Conservation (phyloP, 2,329 filamentous ascomycete genomes). For the Diaporthe sp. region DNA sequence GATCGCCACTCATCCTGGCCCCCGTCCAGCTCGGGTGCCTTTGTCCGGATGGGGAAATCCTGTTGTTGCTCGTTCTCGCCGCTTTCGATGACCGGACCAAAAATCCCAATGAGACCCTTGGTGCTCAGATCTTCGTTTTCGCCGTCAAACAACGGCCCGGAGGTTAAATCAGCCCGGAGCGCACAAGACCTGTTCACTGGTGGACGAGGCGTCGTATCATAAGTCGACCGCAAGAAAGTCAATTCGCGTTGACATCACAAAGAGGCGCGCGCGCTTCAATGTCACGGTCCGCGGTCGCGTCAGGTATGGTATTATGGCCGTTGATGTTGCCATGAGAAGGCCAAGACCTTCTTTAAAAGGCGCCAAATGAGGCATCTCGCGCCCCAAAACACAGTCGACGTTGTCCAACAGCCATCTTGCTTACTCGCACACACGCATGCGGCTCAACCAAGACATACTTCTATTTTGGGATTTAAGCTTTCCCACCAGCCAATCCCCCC, state of each 20-base stretch:
- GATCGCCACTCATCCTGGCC: constrained; percentile 4
- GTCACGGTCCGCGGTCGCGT: not conserved
- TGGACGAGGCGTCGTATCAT: constrained; percentile 1
- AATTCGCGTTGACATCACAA: not conserved
- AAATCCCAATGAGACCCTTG: not conserved
- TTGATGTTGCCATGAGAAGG: not conserved
- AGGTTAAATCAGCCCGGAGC: not conserved
- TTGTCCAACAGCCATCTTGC: constrained; percentile 16
- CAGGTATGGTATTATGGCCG: not conserved
- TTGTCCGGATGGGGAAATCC: constrained; percentile 7
- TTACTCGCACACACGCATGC: constrained; percentile 20
- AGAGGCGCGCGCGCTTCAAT: not conserved
- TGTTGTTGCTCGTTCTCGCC: not conserved
- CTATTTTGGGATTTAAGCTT: constrained; percentile 36
- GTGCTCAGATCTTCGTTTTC: not conserved
- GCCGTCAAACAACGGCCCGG: constrained; percentile 20
- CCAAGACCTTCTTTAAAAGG: not conserved
- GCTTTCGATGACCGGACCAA: not conserved
- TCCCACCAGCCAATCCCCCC: constrained; percentile 6
- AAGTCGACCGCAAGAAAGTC: not conserved
- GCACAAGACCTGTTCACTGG: not conserved
- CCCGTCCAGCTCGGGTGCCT: not conserved
- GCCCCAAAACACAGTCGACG: not conserved
- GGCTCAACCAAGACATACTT: constrained; percentile 32
- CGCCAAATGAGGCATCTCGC: not conserved